Evolutionary conservation across 352 stramenopile genomes (phyloP).

Genomic region (Phytophthora rubi): DNA sequence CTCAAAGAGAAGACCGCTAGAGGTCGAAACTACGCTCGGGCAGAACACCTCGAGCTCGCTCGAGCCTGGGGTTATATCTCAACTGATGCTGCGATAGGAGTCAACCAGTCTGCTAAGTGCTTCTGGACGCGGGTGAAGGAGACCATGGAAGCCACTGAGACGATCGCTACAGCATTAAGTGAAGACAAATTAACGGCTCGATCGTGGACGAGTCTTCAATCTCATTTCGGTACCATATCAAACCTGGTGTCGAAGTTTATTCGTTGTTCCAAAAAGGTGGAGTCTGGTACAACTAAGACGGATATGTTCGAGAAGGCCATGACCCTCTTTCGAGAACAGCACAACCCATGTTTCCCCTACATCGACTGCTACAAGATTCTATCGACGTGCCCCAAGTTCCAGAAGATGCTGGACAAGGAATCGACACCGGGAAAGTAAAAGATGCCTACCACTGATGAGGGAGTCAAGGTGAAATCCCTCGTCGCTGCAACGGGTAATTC

Average conservation of each 20-base stretch:
- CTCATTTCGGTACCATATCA: not conserved
- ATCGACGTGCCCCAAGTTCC: not conserved
- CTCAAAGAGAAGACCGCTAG: no score
- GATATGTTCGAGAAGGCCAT: not conserved
- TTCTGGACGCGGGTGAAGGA: no score
- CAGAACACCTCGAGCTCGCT: no score
- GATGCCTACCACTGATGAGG: not conserved
- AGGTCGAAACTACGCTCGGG: no score
- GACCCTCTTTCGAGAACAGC: not conserved
- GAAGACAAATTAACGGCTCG: not conserved
- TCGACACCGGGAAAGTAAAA: not conserved
- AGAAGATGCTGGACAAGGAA: not conserved
- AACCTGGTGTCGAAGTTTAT: not conserved
- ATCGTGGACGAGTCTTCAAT: not conserved
- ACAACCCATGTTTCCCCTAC: not conserved
- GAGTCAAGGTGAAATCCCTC: not conserved
- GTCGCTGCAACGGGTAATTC: no score
- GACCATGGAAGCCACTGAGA: not conserved
- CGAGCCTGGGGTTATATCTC: no score
- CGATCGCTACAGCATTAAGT: not conserved
- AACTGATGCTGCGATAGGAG: no score
- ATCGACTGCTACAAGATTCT: not conserved
- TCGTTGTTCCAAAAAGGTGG: not conserved
- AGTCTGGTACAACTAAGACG: not conserved
- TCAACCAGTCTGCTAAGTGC: no score